Evolutionary conservation across 2,329 filamentous ascomycete species (phyloP).

Genomic region (Colletotrichum incanum): DNA sequence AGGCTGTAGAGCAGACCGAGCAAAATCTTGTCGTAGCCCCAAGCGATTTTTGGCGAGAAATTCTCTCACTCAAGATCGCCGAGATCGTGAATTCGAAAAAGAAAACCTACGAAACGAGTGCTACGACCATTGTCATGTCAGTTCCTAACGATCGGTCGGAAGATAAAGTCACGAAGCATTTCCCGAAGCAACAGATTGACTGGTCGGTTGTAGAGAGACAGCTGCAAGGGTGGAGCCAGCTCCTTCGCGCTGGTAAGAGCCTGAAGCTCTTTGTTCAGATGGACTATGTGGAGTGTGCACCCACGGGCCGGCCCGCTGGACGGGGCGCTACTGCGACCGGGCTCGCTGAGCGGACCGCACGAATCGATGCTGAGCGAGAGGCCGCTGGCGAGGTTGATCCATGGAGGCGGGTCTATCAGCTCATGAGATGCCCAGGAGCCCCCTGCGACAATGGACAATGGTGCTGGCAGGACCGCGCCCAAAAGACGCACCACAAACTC

Average conservation of each 20-base stretch:
- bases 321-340: neutral
- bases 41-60: conserved; percentile 8
- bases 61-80: neutral
- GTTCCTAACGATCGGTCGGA: too few relatives aligned
- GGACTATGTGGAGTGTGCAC: conserved; percentile 4
- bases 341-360: neutral
- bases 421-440: neutral
- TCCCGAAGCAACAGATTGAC: too few relatives aligned
- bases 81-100: conserved; percentile 11
- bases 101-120: too few relatives aligned
- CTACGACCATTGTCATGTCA: too few relatives aligned
- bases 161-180: too few relatives aligned
- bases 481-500: neutral
- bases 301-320: conserved; percentile 10
- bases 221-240: too few relatives aligned
- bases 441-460: neutral
- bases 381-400: neutral
- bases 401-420: neutral
- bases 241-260: neutral
- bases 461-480: neutral
- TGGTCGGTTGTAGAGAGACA: too few relatives aligned
- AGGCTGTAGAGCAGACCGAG: conserved; percentile 5
- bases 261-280: conserved; percentile 5
- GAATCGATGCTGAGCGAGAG: neutral
- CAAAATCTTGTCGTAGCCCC: conserved; percentile 6